Evolutionary conservation across 2,329 filamentous ascomycete species (phyloP).

Genomic region (Aspergillus udagawae): DNA sequence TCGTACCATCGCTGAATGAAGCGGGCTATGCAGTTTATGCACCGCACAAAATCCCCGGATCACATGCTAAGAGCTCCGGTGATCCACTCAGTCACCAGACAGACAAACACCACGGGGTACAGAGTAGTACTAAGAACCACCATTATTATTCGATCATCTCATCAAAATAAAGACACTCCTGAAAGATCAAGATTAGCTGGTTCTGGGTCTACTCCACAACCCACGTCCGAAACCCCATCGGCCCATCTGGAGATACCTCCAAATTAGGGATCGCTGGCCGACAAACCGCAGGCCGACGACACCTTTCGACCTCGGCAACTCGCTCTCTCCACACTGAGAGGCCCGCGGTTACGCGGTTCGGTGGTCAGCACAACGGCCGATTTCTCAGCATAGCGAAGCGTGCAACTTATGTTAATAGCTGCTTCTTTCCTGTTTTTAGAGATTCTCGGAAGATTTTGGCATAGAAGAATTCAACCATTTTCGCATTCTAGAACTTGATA

Average conservation of each 20-base stretch:
- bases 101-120: neutral
- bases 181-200: neutral
- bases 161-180: neutral
- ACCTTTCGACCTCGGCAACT: conserved; percentile 32
- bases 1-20: neutral
- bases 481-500: conserved; percentile 1
- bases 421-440: neutral
- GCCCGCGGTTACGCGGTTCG: conserved; percentile 20
- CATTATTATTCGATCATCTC: neutral
- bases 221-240: neutral
- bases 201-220: neutral
- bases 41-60: neutral
- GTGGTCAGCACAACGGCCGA: conserved; percentile 8
- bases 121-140: no score
- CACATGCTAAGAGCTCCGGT: neutral
- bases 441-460: conserved; percentile 4
- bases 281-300: neutral
- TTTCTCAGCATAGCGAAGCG: conserved; percentile 1
- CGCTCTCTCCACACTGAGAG: conserved; percentile 19
- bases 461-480: neutral
- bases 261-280: neutral
- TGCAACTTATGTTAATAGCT: conserved; percentile 3
- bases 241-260: neutral
- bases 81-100: neutral
- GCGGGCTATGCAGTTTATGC: neutral